Evolutionary conservation across 768 basidiomycete genomes (phyloP).

Genomic region (Boletus rufocinnamomeus): DNA sequence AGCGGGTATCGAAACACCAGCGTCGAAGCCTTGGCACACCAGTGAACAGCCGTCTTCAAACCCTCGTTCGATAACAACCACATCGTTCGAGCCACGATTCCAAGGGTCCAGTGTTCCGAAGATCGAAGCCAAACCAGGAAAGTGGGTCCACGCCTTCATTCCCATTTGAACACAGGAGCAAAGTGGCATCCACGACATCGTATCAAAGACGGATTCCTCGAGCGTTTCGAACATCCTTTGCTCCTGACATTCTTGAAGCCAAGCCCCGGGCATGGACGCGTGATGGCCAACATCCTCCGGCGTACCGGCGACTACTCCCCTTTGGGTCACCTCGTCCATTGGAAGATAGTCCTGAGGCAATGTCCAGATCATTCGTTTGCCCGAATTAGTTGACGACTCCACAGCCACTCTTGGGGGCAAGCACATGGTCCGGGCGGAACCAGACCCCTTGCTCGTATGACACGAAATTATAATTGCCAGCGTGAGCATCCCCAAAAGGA

Average conservation of each 20-base stretch:
- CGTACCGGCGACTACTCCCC: background rate
- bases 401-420: background rate
- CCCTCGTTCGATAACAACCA: background rate
- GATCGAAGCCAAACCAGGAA: background rate
- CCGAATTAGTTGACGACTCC: background rate
- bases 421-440: background rate
- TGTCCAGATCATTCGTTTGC: background rate
- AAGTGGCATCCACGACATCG: background rate
- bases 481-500: slow-evolving; percentile 8
- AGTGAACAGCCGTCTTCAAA: background rate
- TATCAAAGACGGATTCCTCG: background rate
- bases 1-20: background rate
- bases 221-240: background rate
- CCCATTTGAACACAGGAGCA: background rate
- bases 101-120: background rate
- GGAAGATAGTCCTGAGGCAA: background rate
- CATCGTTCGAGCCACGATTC: background rate
- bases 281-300: background rate
- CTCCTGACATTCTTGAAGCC: slow-evolving; percentile 1
- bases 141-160: background rate
- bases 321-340: background rate
- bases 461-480: background rate
- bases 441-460: background rate
- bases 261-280: slow-evolving; percentile 4
- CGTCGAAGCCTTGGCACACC: background rate